phyloP scores from a whole-genome alignment of 495 filamentous ascomycete species.

The Penicillium verhagenii region DNA sequence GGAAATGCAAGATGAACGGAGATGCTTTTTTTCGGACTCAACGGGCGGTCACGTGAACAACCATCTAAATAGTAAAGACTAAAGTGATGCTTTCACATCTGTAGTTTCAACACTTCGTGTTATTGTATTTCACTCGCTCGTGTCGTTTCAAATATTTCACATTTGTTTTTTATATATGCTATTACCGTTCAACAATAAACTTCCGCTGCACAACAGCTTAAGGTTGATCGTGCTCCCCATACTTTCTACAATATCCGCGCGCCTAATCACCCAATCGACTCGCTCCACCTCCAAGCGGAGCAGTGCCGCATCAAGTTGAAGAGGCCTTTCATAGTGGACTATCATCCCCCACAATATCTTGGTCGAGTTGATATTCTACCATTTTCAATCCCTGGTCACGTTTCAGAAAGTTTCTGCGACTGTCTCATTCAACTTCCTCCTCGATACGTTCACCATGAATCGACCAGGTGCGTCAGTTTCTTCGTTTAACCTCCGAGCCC shows the following conservation, averaged over 20 bases:
- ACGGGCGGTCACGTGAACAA: conserved; percentile 21
- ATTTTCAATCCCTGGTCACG: conserved; percentile 5
- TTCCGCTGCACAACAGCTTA: background rate
- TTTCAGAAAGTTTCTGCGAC: conserved; percentile 9
- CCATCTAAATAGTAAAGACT: too few relatives aligned
- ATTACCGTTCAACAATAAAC: background rate
- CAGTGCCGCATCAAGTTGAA: conserved; percentile 38
- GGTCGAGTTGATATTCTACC: conserved; percentile 7
- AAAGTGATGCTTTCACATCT: background rate
- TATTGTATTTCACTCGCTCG: background rate
- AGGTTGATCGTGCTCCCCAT: conserved; percentile 29
- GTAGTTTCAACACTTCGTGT: background rate
- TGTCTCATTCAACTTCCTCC: background rate
- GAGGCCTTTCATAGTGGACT: conserved; percentile 31
- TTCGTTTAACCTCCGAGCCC: conserved; percentile 16
- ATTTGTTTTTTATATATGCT: background rate
- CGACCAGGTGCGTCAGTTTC: conserved; percentile 42
- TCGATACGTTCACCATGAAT: conserved; percentile 34
- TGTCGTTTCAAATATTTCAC: background rate
- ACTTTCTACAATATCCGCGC: conserved; percentile 35
- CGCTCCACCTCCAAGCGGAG: conserved; percentile 40
- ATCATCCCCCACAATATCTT: conserved; percentile 20
- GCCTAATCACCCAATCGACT: conserved; percentile 34
- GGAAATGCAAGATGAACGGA: background rate
- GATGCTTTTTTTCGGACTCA: conserved; percentile 23